Evolutionary conservation across 177 flowering plant genomes (phyloP).

Genomic region (Vitis hybrid): DNA sequence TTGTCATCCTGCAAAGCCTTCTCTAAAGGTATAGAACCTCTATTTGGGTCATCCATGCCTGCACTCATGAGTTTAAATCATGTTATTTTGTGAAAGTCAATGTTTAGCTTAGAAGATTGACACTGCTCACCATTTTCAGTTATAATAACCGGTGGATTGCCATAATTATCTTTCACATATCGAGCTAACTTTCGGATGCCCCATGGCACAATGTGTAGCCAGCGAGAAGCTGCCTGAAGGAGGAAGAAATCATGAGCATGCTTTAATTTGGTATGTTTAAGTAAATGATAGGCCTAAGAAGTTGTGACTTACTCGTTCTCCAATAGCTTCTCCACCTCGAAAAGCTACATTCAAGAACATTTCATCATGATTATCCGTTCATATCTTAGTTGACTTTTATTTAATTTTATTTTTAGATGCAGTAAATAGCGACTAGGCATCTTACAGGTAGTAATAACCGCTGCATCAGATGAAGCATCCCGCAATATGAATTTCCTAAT

Average conservation of each 20-base stretch:
- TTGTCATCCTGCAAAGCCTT: slow-evolving; percentile 72
- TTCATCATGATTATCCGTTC: background rate
- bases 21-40: slow-evolving; percentile 30
- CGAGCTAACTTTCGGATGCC: slow-evolving; percentile 61
- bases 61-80: slow-evolving; percentile 15
- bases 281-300: slow-evolving; percentile 6
- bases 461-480: slow-evolving; percentile 77
- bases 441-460: slow-evolving; percentile 75
- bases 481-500: slow-evolving; percentile 61
- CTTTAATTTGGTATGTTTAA: background rate
- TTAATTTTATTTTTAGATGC: background rate
- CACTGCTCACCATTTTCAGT: slow-evolving; percentile 78
- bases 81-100: background rate
- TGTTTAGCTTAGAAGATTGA: background rate
- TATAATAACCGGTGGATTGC: slow-evolving; percentile 69
- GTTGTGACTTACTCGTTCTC: slow-evolving; percentile 63
- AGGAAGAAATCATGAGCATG: slow-evolving; percentile 9
- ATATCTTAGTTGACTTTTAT: background rate
- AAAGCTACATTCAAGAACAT: slow-evolving; percentile 42
- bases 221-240: slow-evolving; percentile 73
- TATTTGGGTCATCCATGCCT: slow-evolving; percentile 89
- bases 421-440: slow-evolving; percentile 10
- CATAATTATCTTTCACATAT: slow-evolving; percentile 71
- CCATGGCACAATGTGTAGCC: slow-evolving; percentile 91
- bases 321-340: slow-evolving; percentile 57